Evolutionary conservation across 2,329 filamentous ascomycete genomes (phyloP), one percentile per base, ranked within the genome.

Genomic region (Fusarium devonianum): DNA sequence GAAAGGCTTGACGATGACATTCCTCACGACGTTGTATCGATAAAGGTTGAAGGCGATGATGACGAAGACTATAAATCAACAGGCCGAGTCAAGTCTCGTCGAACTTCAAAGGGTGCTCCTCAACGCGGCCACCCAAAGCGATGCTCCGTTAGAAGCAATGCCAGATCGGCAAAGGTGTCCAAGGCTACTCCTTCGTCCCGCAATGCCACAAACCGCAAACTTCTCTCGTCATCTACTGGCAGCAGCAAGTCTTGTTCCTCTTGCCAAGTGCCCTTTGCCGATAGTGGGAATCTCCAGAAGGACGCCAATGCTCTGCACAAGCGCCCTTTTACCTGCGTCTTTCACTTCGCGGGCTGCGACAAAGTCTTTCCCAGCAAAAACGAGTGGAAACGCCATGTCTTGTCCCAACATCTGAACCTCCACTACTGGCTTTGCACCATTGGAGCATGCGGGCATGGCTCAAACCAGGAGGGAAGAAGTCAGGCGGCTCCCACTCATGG

Each of bases 351-450:
- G 47, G 89, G 88, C 23, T 97, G 93, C 73, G 58, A 55, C 1
- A 83, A 85, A 3, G 85, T 80, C 1, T 96, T 96, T 66, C 80
- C 82, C 3, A 86, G 81, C 60, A 96, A 96, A 74, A 96, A 96
- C 68, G 92, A 97, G 70, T 97, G 93, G 93, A 97, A 97, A 71
- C 85, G 93, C 0, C 93, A 97, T 67, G 84, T 93, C 63, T 75
- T 78, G 22, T 89, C 88, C 0, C 89, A 96, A 67, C 93, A 97
- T 67, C 77, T 96, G 16, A 82, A 86, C 43, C 77, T 90, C 3
- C 75, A 81, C 33, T 89, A 86, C 72, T 97, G 87, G 83, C 78
- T 87, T 48, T 97, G 92, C 73, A 81, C 86, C 58, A 76, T 88
- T 22, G 87, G 83, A 53, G 66, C 71, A 7, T 87, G 84, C 67